phyloP scores from a whole-genome alignment of 1,284 basidiomycete genomes.

The Ganoderma meredithae region DNA sequence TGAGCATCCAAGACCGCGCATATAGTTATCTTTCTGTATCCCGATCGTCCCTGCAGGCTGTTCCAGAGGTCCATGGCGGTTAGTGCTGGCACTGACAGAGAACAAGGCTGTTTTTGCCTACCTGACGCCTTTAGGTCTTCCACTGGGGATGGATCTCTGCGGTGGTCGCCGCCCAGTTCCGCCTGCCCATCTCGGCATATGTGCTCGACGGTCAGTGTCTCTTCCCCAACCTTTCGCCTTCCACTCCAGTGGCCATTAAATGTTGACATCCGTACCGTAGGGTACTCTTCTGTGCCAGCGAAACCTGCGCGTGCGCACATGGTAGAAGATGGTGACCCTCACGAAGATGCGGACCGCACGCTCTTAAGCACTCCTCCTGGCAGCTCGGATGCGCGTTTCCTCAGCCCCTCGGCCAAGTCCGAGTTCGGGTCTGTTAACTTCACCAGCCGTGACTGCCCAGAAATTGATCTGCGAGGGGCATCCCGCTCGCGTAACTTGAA shows the following conservation, averaged over 20 bases:
- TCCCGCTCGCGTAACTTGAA: background rate
- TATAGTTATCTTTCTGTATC: background rate
- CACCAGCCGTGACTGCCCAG: background rate
- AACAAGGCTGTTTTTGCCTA: background rate
- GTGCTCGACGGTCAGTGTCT: constrained; percentile 15
- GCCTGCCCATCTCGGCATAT: constrained; percentile 22
- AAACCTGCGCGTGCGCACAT: too few species aligned
- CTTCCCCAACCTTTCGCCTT: background rate
- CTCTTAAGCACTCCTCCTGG: constrained; percentile 1
- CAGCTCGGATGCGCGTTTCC: background rate
- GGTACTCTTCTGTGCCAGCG: background rate
- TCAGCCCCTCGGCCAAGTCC: constrained; percentile 1
- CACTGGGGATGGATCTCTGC: constrained; percentile 24
- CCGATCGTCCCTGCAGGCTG: background rate
- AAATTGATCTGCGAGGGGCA: background rate
- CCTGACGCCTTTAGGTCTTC: constrained; percentile 11
- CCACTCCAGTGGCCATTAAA: background rate
- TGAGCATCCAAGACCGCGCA: background rate
- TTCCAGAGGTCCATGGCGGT: constrained; percentile 22
- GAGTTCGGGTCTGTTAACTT: background rate
- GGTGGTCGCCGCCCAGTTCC: constrained; percentile 22
- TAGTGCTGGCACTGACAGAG: background rate
- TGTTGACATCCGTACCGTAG: background rate
- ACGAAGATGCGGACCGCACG: constrained; percentile 7
- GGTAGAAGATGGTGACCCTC: background rate